phyloP scores from a whole-genome alignment of 2,329 filamentous ascomycete genomes.

The Exophiala bonariae region DNA sequence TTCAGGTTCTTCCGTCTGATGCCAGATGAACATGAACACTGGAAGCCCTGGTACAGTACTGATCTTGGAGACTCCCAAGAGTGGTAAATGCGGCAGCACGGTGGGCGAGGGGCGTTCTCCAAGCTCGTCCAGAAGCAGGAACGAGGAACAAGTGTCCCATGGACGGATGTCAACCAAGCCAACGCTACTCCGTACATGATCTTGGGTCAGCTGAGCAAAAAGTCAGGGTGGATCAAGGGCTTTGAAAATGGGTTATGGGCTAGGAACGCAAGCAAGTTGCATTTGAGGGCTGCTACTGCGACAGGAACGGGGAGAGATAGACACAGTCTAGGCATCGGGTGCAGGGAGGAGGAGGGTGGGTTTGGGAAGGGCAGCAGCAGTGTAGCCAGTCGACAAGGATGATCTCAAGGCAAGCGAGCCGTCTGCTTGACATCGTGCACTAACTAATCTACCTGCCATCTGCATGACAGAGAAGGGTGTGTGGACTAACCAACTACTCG shows the following conservation, averaged over 20 bases:
- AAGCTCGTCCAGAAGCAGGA: conserved; percentile 7
- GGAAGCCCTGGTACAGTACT: conserved; percentile 6
- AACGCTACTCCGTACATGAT: conserved; percentile 9
- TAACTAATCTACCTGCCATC: conserved; percentile 9
- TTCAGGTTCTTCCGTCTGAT: background rate
- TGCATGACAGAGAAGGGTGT: conserved; percentile 16
- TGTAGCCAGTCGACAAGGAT: conserved; percentile 11
- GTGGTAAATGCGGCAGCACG: conserved; percentile 4
- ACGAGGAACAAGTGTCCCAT: conserved; percentile 3
- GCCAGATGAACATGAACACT: too few species aligned
- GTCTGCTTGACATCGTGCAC: conserved; percentile 24
- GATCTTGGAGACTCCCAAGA: too few species aligned
- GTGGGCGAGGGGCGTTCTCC: conserved; percentile 2
- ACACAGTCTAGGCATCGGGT: conserved; percentile 7
- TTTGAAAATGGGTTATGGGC: conserved; percentile 14
- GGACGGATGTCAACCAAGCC: conserved; percentile 1
- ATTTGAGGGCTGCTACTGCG: too few species aligned
- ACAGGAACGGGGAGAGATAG: conserved; percentile 10
- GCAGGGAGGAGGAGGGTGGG: conserved; percentile 5
- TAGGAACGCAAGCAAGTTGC: too few species aligned
- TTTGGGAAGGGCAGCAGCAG: conserved; percentile 4
- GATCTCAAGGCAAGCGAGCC: conserved; percentile 15
- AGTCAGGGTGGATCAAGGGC: conserved; percentile 14
- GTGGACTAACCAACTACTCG: background rate
- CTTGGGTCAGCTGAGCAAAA: conserved; percentile 22